Evolutionary conservation across 2,329 filamentous ascomycete genomes (phyloP), one percentile per base, ranked within the genome.

Genomic region (Venturia effusa): DNA sequence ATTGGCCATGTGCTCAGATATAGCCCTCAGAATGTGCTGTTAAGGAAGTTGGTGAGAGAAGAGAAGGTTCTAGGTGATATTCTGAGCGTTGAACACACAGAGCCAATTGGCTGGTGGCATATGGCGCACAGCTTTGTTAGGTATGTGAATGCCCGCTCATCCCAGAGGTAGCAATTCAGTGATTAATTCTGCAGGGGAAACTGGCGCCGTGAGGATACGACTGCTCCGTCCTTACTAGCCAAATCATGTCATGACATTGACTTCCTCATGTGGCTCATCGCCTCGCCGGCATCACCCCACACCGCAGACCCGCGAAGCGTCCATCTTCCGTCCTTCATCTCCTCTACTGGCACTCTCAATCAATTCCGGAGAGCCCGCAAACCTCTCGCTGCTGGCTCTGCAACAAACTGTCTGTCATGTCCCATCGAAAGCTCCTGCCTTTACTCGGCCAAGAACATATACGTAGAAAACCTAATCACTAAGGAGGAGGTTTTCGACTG

Each of bases 181-280:
- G 34, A 55, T 30, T 17, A 32, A 45, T 61, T 11, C 22, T 22
- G 61, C 34, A 82, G 90, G 57, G 94, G 94, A 19, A 97, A 97
- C 75, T 97, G 94, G 94, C 85, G 93, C 5, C 90, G 89, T 66
- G 86, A 90, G 68, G 87, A 85, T 0, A 87, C 79, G 6, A 87
- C 83, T 19, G 92, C 84, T 30, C 93, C 87, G 7, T 93, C 89
- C 0, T 80, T 99, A 1, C 81, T 99, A 37, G 96, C 93, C 3
- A 99, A 97, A 76, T 95, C 90, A 65, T 97, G 94, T 69, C 94
- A 99, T 71, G 94, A 99, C 69, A 89, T 99, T 61, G 94, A 99
- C 72, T 85, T 97, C 65, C 77, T 97, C 5, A 79, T 97, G 19
- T 99, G 94, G 94, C 78, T 97, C 59, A 81, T 97, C 11, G 93